Conservation (phyloP, 495 filamentous ascomycete genomes). For the Paragyromitra xinjiangensis region DNA sequence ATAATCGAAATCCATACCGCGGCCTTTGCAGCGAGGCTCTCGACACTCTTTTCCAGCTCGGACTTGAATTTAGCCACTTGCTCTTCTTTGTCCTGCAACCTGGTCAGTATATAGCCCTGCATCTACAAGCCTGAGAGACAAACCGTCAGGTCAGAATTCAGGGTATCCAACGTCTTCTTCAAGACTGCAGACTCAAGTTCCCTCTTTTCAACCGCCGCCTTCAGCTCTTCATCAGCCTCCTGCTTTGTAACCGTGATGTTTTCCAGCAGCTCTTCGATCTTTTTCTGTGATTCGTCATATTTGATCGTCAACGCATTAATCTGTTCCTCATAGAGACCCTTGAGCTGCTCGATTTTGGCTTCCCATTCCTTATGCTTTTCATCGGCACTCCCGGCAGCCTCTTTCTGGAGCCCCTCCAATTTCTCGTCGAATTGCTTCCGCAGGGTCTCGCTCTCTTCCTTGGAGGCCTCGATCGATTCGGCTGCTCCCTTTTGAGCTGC, state of each 20-base stretch:
- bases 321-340: conserved; percentile 43
- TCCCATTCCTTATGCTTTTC: conserved; percentile 55
- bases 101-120: conserved; percentile 23
- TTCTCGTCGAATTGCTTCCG: conserved; percentile 32
- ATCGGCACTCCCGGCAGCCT: conserved; percentile 33
- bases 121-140: conserved; percentile 22
- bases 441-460: conserved; percentile 28
- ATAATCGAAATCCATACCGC: conserved; percentile 51
- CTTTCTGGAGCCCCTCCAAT: conserved; percentile 41
- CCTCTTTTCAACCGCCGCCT: conserved; percentile 41
- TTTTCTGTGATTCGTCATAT: conserved; percentile 60
- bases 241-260: conserved; percentile 26
- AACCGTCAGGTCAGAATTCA: conserved; percentile 50
- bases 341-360: conserved; percentile 46
- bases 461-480: conserved; percentile 42
- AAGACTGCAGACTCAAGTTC: conserved; percentile 41
- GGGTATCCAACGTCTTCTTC: conserved; percentile 39
- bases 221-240: conserved; percentile 29
- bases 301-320: conserved; percentile 35
- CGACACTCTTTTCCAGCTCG: conserved; percentile 45
- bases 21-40: conserved; percentile 49
- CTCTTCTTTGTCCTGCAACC: conserved; percentile 47
- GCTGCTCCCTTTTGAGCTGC: conserved; percentile 33
- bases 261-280: conserved; percentile 60
- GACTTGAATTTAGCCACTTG: conserved; percentile 44